Evolutionary conservation across 768 basidiomycete genomes (phyloP).

Genomic region (Atractiella rhizophila): DNA sequence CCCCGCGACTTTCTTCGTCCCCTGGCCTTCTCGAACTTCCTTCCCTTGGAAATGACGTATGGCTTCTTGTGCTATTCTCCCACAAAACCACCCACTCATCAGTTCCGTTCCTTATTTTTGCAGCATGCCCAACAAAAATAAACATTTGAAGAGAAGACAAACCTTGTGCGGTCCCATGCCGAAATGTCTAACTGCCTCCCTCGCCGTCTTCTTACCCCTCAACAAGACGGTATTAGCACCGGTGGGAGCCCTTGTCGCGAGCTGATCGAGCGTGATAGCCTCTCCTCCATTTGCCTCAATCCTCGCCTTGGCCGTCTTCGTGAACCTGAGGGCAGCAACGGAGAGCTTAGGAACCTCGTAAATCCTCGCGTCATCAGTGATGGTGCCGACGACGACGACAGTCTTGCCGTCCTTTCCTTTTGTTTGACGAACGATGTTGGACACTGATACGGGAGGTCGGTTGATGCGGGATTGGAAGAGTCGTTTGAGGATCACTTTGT

Average conservation of each 20-base stretch:
- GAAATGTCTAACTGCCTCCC: constrained; percentile 93
- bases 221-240: constrained; percentile 85
- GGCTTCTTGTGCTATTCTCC: constrained; percentile 54
- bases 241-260: constrained; percentile 77
- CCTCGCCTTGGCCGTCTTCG: constrained; percentile 70
- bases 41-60: constrained; percentile 78
- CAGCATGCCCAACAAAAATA: neutral
- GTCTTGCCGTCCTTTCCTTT: constrained; percentile 30
- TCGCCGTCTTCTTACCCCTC: constrained; percentile 69
- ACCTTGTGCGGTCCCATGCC: constrained; percentile 41
- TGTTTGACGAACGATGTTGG: constrained; percentile 38
- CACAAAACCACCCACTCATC: neutral
- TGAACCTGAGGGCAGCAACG: constrained; percentile 85
- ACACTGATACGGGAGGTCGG: constrained; percentile 86
- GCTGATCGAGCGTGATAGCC: constrained; percentile 79
- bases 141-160: neutral
- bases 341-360: constrained; percentile 63
- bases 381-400: constrained; percentile 66
- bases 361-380: constrained; percentile 87
- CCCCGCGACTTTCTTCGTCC: constrained; percentile 95
- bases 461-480: constrained; percentile 94
- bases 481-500: constrained; percentile 89
- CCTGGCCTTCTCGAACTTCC: constrained; percentile 96
- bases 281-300: constrained; percentile 92
- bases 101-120: constrained; percentile 13